Base-by-base conservation (phyloP, 1,284 basidiomycete species). In the Sporisorium graminicola region DNA sequence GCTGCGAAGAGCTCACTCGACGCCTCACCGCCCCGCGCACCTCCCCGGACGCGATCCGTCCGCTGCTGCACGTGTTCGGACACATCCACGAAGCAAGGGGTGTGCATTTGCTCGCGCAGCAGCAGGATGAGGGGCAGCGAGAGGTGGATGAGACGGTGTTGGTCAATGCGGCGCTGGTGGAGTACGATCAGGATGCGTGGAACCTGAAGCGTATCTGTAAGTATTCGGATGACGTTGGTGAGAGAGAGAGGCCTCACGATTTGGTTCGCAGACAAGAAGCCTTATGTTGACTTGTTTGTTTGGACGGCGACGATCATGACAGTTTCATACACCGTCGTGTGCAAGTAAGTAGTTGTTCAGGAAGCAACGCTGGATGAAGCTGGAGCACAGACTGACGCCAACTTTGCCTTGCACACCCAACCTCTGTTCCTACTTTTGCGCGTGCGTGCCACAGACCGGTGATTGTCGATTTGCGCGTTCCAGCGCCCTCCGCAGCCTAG, bases 71-170 rank as follows among this genome's bases (percentile, higher is more conserved):
- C 47, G 68, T 68, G 22, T 77, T 78, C 29, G 78, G 78, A 0
- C 78, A 80, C 46, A 80, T 80, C 13, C 78, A 80, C 33, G 78
- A 69, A 35, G 75, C 73, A 6, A 37, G 68, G 7, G 72, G 75
- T 1, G 60, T 65, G 31, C 57, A 62, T 64, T 2, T 64, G 49
- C 16, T 70, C 37, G 12, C 33, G 27, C 22, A 54, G 5, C 57
- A 52, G 12, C 27, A 47, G 0, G 58, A 24, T 4, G 18, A 58
- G 13, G 49, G 37, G 14, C 26, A 37, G 26, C 26, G 33, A 20
- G 46, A 54, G 20, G 26, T 26, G 24, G 53, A 67, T 4, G 66
- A 67, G 29, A 78, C 75, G 20, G 50, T 76, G 35, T 29, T 77
- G 16, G 68, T 76, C 20, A 80, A 80, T 37, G 67, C 78, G 5